Conservation (phyloP, 2,329 filamentous ascomycete species). For the Fusarium papillatum region DNA sequence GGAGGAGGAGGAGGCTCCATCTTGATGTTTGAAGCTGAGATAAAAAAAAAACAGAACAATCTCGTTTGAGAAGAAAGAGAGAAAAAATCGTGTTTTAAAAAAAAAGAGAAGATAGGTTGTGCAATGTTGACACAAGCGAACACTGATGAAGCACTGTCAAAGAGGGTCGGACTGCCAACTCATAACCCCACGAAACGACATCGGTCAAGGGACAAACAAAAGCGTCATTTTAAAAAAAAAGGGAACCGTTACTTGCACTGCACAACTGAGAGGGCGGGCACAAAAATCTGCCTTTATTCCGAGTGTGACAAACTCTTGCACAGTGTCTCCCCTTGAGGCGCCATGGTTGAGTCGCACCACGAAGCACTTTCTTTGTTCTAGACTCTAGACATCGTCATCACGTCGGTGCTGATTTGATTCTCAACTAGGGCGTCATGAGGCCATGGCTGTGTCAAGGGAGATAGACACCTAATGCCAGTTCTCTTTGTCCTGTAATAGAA, state of each 20-base stretch:
- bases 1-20: slow-evolving; percentile 29
- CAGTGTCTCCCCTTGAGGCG: slow-evolving; percentile 12
- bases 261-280: not conserved
- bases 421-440: not conserved
- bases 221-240: not conserved
- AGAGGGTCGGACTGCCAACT: not conserved
- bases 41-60: too few species aligned
- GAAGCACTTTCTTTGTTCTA: slow-evolving; percentile 33
- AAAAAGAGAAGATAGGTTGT: not conserved
- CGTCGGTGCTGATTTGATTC: not conserved
- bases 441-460: not conserved
- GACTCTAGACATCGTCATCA: slow-evolving; percentile 16
- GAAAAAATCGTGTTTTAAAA: too few species aligned
- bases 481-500: slow-evolving; percentile 21
- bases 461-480: not conserved
- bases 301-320: slow-evolving; percentile 25
- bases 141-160: slow-evolving; percentile 22
- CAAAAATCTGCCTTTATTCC: slow-evolving; percentile 2
- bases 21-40: not conserved
- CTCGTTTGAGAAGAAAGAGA: not conserved
- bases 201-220: not conserved
- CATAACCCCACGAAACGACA: not conserved
- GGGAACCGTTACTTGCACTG: not conserved
- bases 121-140: not conserved
- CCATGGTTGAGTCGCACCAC: slow-evolving; percentile 25